Percentiles rank a stretch among this genome's conserved stretches.
Conservation (phyloP, 1,284 basidiomycete genomes). For the Pyrrhoderma noxium region DNA sequence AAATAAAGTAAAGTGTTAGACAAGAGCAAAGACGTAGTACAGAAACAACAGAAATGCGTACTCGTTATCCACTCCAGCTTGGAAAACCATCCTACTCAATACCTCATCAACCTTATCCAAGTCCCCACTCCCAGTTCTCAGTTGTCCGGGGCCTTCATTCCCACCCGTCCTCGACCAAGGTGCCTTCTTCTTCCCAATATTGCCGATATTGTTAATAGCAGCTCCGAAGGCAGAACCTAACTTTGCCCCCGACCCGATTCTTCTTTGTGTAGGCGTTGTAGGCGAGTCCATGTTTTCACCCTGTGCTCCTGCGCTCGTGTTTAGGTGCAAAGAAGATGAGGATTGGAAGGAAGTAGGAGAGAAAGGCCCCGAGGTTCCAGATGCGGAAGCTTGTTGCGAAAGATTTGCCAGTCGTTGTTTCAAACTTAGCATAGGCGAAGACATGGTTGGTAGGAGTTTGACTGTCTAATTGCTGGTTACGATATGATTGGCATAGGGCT, state of each 20-base stretch:
- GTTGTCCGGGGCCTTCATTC: not conserved
- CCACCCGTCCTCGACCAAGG: not conserved
- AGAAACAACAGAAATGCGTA: slow-evolving; percentile 29
- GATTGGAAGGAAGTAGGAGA: slow-evolving; percentile 18
- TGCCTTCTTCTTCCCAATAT: slow-evolving; percentile 9
- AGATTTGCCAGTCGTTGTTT: slow-evolving; percentile 56
- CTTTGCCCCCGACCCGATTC: slow-evolving; percentile 29
- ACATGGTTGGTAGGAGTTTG: not conserved
- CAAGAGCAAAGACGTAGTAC: slow-evolving; percentile 9
- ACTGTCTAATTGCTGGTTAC: no score
- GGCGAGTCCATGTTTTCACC: no score
- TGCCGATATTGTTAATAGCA: slow-evolving; percentile 23
- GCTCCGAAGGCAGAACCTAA: slow-evolving; percentile 20
- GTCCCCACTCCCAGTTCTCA: slow-evolving; percentile 25
- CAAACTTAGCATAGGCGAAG: slow-evolving; percentile 29
- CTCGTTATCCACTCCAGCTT: slow-evolving; percentile 85
- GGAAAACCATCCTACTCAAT: slow-evolving; percentile 69
- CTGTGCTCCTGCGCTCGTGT: not conserved
- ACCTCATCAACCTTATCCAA: slow-evolving; percentile 50
- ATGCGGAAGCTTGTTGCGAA: slow-evolving; percentile 35
- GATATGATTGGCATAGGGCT: no score
- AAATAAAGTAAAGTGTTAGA: no score
- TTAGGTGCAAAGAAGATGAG: not conserved
- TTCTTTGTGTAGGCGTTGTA: no score
- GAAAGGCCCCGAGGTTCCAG: slow-evolving; percentile 36